Conservation (phyloP, 2,329 filamentous ascomycete species). For the Penicillium palitans region DNA sequence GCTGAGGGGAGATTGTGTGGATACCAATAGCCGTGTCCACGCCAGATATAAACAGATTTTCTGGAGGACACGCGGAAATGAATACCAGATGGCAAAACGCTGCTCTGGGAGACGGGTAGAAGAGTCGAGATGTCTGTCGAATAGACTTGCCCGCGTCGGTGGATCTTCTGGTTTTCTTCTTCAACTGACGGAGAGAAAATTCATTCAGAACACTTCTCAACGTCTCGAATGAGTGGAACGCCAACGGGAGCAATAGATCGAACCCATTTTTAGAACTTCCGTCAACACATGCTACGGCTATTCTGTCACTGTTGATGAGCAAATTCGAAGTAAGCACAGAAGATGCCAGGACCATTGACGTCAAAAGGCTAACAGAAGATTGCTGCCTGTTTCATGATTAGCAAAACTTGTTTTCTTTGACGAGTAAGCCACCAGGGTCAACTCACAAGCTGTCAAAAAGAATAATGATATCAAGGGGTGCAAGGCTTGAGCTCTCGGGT, state of each 20-base stretch:
- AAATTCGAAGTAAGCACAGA: constrained; percentile 28
- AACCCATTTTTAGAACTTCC: constrained; percentile 19
- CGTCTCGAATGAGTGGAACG: constrained; percentile 24
- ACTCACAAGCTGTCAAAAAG: constrained; percentile 40
- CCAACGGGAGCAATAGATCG: constrained; percentile 29
- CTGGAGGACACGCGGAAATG: constrained; percentile 27
- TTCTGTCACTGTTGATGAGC: constrained; percentile 25
- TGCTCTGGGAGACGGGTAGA: constrained; percentile 24
- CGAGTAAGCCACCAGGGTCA: not conserved
- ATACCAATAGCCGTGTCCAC: constrained; percentile 31
- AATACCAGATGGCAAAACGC: constrained; percentile 38
- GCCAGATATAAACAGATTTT: constrained; percentile 20
- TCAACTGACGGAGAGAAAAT: constrained; percentile 20
- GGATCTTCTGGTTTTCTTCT: constrained; percentile 5
- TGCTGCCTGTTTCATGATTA: constrained; percentile 16
- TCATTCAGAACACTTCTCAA: constrained; percentile 22
- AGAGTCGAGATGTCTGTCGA: constrained; percentile 25
- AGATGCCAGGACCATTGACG: constrained; percentile 24
- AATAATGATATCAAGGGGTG: constrained; percentile 39
- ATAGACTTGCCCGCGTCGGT: constrained; percentile 23
- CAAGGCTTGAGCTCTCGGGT: constrained; percentile 16
- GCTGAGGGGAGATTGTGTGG: constrained; percentile 36
- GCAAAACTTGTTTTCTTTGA: not conserved
- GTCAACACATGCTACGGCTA: constrained; percentile 31
- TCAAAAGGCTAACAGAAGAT: constrained; percentile 19